Conservation (phyloP, 1,284 basidiomycete species). For the Termitomyces sp. region DNA sequence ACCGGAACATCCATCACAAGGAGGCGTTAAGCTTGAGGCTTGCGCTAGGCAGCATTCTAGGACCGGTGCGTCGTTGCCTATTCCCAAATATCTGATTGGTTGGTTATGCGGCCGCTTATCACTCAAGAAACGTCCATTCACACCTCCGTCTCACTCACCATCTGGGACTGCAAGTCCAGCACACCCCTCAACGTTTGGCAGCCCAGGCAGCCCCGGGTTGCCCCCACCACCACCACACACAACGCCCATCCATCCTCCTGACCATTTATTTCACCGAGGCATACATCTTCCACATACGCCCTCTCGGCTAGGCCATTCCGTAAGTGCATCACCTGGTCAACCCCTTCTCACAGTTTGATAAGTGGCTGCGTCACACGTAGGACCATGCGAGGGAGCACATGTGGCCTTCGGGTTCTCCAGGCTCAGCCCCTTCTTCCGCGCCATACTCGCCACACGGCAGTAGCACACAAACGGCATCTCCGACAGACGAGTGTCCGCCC, state of each 20-base stretch:
- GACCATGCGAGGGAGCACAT: conserved; percentile 14
- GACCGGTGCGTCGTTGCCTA: conserved; percentile 33
- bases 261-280: conserved; percentile 20
- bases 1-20: conserved; percentile 31
- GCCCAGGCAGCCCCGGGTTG: conserved; percentile 19
- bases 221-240: conserved; percentile 23
- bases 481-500: conserved; percentile 13
- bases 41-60: conserved; percentile 44
- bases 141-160: conserved; percentile 32
- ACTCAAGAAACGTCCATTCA: conserved; percentile 36
- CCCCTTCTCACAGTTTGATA: conserved; percentile 3
- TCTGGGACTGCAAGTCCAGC: conserved; percentile 41
- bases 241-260: conserved; percentile 15
- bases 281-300: conserved; percentile 23
- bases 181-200: conserved; percentile 23
- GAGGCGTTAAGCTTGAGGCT: conserved; percentile 41
- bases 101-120: conserved; percentile 11
- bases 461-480: conserved; percentile 12
- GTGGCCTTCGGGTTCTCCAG: conserved; percentile 13
- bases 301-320: conserved; percentile 18
- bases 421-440: conserved; percentile 15
- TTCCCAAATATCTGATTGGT: conserved; percentile 11
- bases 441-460: conserved; percentile 9
- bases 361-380: conserved; percentile 7
- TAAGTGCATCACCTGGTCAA: conserved; percentile 12